Evolutionary conservation across 192 early-diverging fungal genomes (phyloP), one percentile per base, ranked within the genome.

Genomic region (Geosiphon pyriformis): DNA sequence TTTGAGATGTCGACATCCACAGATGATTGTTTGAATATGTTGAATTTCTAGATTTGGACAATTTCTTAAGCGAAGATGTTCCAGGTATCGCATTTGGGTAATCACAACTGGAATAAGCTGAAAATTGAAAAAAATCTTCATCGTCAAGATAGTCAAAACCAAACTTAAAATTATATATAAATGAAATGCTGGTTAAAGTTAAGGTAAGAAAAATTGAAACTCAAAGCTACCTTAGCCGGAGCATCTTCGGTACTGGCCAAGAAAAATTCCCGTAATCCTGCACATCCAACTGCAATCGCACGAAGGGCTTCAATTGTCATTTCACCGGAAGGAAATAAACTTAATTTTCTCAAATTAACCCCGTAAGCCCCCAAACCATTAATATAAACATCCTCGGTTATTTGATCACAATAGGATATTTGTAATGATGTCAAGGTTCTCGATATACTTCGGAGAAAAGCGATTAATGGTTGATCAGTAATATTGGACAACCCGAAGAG

Each of bases 171-270:
- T 11, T 27, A 31, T 32, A 31, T 32, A 10, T 42, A 42, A 59
- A 42, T 42, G 20, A 59, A 59, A 42, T 42, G 42, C 20, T 20
- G 4, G 10, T n/a, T 52, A 52, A 20, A n/a, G 4, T 52, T 4
- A 20, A n/a, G 11, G 20, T 22, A 22, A 10, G 4, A 20, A 52
- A 4, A 20, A 20, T 42, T 12, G 2, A 3, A 59, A 59, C 34
- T 4, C n/a, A 42, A 42, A 18, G 33, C 20, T 31, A 63, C 63
- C 63, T 29, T 12, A 35, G 23, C 23, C 7, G 63, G 63, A 34
- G 50, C 33, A 65, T 65, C 63, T 65, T 65, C 63, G 0, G 51
- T 65, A 65, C 63, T 65, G 1, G 63, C n/a, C 27, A 65, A 65
- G 54, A 33, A 54, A 27, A 65, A 65, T 54, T 65, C 63, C 35